Conservation (phyloP, 129 eudicot genomes). For the Heracleum sosnowskyi region DNA sequence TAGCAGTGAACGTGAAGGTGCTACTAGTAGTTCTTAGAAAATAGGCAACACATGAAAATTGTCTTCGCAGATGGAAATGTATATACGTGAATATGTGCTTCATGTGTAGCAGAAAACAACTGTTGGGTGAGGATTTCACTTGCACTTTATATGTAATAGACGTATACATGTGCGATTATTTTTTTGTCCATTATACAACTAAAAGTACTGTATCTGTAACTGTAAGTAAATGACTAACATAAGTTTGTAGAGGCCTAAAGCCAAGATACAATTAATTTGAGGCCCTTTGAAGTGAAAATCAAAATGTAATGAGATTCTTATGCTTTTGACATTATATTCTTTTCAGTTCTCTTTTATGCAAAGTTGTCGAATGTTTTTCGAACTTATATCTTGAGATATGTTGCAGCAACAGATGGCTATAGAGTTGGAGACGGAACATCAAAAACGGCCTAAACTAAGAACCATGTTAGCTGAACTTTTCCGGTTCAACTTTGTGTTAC, state of each 20-base stretch:
- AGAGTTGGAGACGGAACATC: conserved; percentile 1
- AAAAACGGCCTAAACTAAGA: neutral
- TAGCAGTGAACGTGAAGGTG: neutral
- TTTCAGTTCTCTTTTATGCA: neutral
- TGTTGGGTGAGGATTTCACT: neutral
- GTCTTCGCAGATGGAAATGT: neutral
- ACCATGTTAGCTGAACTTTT: neutral
- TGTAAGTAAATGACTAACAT: neutral
- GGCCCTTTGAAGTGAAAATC: neutral
- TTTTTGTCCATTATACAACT: neutral
- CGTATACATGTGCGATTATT: neutral
- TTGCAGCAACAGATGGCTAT: conserved; percentile 1
- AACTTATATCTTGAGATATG: neutral
- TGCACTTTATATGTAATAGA: neutral
- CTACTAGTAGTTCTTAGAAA: neutral
- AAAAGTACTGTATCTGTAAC: neutral
- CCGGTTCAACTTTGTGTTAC: neutral
- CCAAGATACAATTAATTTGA: neutral
- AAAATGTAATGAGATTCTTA: neutral
- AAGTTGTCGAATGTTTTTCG: neutral
- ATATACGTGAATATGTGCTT: too few relatives aligned
- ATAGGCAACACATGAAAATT: too few relatives aligned
- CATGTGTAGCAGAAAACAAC: neutral
- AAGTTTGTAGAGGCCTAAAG: neutral
- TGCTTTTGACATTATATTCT: neutral